Conservation (phyloP, 2,329 filamentous ascomycete genomes). For the Aspergillus quadricinctus region DNA sequence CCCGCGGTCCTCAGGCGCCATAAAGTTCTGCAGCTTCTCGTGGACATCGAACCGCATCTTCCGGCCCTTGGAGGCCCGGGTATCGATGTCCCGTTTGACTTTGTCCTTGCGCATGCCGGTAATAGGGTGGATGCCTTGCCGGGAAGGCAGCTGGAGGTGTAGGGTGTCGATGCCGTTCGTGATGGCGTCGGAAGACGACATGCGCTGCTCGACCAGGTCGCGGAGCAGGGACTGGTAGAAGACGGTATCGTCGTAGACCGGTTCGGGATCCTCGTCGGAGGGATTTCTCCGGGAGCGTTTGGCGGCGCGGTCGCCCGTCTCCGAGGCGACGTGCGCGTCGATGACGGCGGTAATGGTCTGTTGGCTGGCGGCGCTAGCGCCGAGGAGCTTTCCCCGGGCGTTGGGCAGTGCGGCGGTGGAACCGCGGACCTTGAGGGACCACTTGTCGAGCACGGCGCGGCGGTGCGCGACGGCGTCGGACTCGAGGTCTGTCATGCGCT, state of each 20-base stretch:
- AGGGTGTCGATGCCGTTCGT: slow-evolving; percentile 45
- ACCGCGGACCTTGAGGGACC: slow-evolving; percentile 73
- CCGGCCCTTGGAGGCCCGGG: slow-evolving; percentile 88
- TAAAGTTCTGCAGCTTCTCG: slow-evolving; percentile 97
- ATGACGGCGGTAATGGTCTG: slow-evolving; percentile 48
- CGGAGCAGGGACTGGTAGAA: slow-evolving; percentile 94
- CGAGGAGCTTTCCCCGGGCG: slow-evolving; percentile 57
- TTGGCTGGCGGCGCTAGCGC: slow-evolving; percentile 45
- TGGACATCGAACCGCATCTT: slow-evolving; percentile 94
- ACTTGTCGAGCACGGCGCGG: slow-evolving; percentile 75
- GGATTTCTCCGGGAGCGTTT: slow-evolving; percentile 27
- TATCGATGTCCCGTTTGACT: slow-evolving; percentile 78
- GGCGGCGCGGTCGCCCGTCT: slow-evolving; percentile 28
- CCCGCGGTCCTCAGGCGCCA: slow-evolving; percentile 82
- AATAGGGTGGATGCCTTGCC: slow-evolving; percentile 34
- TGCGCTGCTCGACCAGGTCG: slow-evolving; percentile 85
- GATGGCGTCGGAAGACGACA: slow-evolving; percentile 53
- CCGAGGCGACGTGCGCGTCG: slow-evolving; percentile 42
- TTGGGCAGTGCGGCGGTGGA: slow-evolving; percentile 49
- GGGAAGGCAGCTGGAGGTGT: slow-evolving; percentile 33
- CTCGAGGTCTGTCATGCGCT: slow-evolving; percentile 65
- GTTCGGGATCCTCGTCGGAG: slow-evolving; percentile 33
- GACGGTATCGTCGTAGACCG: slow-evolving; percentile 86
- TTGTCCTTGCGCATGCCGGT: slow-evolving; percentile 53
- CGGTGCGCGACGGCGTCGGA: slow-evolving; percentile 56